Percentiles rank a stretch among this genome's conserved stretches.
Conservation (phyloP, 192 early-diverging fungal genomes). For the Podila clonocystis region DNA sequence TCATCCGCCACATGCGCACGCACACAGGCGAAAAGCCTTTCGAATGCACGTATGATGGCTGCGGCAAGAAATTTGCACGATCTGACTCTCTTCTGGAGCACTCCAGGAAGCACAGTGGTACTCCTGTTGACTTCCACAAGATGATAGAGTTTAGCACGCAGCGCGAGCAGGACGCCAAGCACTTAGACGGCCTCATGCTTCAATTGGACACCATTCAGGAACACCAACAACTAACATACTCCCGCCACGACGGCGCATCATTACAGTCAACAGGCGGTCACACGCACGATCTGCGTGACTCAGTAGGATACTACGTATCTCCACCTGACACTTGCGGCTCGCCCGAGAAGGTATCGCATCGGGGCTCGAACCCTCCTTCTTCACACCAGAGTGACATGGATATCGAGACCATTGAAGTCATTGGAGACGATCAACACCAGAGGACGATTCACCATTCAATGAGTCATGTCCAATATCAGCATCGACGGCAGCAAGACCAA, state of each 20-base stretch:
- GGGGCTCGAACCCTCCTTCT: too few species aligned
- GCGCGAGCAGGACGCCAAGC: constrained; percentile 14
- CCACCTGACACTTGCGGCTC: too few species aligned
- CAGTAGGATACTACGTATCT: too few species aligned
- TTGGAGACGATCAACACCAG: not conserved
- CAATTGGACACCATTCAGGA: constrained; percentile 25
- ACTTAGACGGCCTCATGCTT: constrained; percentile 15
- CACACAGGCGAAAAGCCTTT: constrained; percentile 58
- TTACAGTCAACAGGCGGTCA: not conserved
- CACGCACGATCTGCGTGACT: too few species aligned
- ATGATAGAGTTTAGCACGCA: constrained; percentile 16
- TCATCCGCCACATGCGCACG: constrained; percentile 62
- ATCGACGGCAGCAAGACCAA: constrained; percentile 1
- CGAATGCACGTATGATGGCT: constrained; percentile 23
- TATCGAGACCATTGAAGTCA: too few species aligned
- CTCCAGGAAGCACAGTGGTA: constrained; percentile 54
- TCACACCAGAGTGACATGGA: too few species aligned
- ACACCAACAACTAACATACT: not conserved
- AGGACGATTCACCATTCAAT: not conserved
- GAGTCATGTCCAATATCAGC: not conserved
- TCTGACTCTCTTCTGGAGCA: constrained; percentile 75
- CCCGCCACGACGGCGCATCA: not conserved
- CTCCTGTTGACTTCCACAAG: constrained; percentile 8
- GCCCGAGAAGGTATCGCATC: too few species aligned
- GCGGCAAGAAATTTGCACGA: constrained; percentile 71